Evolutionary conservation across 2,329 filamentous ascomycete species (phyloP).

Genomic region (Phaeosphaeria sp.): DNA sequence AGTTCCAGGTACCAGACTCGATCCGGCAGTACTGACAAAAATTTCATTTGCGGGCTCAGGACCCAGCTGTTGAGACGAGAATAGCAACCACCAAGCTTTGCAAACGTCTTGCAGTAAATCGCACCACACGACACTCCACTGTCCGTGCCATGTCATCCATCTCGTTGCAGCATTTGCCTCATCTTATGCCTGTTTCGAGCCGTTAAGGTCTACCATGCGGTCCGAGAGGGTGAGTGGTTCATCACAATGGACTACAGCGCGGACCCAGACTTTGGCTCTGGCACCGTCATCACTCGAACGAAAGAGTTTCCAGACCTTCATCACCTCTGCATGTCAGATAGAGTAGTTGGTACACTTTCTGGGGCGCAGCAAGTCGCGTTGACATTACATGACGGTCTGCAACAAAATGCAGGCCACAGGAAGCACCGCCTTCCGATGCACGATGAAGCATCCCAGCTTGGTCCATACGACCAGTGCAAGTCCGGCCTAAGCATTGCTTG

Average conservation of each 20-base stretch:
- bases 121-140: not conserved
- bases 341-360: slow-evolving; percentile 6
- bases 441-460: not conserved
- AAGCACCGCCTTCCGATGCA: not conserved
- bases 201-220: not conserved
- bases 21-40: not conserved
- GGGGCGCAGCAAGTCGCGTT: slow-evolving; percentile 7
- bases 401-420: slow-evolving; percentile 11
- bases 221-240: too few relatives aligned
- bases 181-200: not conserved
- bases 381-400: slow-evolving; percentile 9
- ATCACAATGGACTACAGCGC: not conserved
- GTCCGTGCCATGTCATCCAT: not conserved
- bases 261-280: not conserved
- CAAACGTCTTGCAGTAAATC: not conserved
- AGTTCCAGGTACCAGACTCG: not conserved
- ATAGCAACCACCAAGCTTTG: slow-evolving; percentile 10
- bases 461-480: not conserved
- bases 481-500: slow-evolving; percentile 14
- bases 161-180: not conserved
- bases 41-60: too few relatives aligned
- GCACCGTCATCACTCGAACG: not conserved
- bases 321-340: not conserved
- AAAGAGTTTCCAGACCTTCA: not conserved
- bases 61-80: not conserved